Evolutionary conservation across 768 basidiomycete species (phyloP), one percentile per base, ranked within the genome.

Genomic region (Termitomyces sp.): DNA sequence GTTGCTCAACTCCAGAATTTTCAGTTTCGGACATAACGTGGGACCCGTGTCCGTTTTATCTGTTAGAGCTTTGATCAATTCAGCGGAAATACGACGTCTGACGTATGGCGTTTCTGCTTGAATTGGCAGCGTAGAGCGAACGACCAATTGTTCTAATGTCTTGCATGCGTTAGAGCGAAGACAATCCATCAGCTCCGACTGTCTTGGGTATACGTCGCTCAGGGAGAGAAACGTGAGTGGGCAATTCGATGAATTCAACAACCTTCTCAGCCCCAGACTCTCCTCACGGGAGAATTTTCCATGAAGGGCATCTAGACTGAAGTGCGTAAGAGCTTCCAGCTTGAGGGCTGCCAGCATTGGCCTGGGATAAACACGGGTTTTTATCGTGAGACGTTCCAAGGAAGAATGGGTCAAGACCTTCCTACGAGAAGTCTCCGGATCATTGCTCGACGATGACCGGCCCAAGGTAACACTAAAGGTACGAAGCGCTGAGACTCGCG

Each of bases 161-260:
- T 8, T 19, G 14, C 52, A 55, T 16, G 40, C 47, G 6, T 14
- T 5, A 0, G 21, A 28, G 21, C 14, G n/a, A 3, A 59, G 48
- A 21, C 57, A 59, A 3, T 4, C 0, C 0, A 45, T 12, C 3
- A 59, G 21, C 16, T 59, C 57, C 0, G 9, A 14, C 4, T 51
- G 34, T 11, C 10, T 5, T 3, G 47, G 47, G 42, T 50, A 59
- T 17, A 59, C 34, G 34, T 59, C 53, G 2, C 7, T 2, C 3
- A 59, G 34, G 0, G n/a, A 10, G n/a, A 59, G 57, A 5, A 12
- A 21, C 21, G 8, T 40, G 23, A 59, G 57, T 1, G 32, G 9
- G 23, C 52, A 59, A 0, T n/a, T 1, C 3, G 57, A 58, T 23
- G 6, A 17, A 1, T 19, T 11, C 42, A 58, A n/a, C 11, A 58